These are phyloP conservation scores for Teunomyces tritomae DNA, from an alignment of 805 yeast species.

Conservation along the genomic window DNA sequence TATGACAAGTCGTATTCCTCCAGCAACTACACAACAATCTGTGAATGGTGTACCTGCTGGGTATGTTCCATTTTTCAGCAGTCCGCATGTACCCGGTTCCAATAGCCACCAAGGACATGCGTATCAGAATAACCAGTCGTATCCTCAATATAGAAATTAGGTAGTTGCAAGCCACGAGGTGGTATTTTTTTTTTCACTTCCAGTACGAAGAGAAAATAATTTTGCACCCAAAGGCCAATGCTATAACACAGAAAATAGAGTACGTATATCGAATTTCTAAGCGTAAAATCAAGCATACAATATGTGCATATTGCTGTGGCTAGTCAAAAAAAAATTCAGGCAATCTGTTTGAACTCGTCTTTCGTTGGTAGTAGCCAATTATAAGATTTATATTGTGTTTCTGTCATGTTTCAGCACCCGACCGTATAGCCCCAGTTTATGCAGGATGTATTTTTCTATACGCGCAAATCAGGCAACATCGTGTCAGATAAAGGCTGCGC, in stretches of 20 bases:
- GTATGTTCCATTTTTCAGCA: not conserved
- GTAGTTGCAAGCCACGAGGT: not conserved
- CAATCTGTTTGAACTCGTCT: no score
- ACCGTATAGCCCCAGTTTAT: not conserved
- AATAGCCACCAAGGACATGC: not conserved
- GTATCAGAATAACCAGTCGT: slow-evolving; percentile 1
- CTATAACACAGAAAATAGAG: not conserved
- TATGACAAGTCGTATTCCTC: not conserved
- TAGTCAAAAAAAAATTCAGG: no score
- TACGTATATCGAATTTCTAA: no score
- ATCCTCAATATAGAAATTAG: not conserved
- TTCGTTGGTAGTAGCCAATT: not conserved
- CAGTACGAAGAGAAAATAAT: not conserved
- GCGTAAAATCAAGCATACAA: no score
- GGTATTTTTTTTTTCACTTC: not conserved
- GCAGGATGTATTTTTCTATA: not conserved
- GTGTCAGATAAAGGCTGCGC: not conserved
- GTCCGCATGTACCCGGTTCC: not conserved
- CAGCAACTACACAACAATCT: not conserved
- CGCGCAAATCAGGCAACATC: slow-evolving; percentile 2
- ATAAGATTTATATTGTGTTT: not conserved
- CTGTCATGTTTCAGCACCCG: not conserved
- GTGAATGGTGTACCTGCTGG: not conserved
- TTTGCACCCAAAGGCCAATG: not conserved
- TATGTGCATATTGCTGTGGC: no score